Evolutionary conservation across 495 filamentous ascomycete species (phyloP).

Genomic region (Halenospora varia): DNA sequence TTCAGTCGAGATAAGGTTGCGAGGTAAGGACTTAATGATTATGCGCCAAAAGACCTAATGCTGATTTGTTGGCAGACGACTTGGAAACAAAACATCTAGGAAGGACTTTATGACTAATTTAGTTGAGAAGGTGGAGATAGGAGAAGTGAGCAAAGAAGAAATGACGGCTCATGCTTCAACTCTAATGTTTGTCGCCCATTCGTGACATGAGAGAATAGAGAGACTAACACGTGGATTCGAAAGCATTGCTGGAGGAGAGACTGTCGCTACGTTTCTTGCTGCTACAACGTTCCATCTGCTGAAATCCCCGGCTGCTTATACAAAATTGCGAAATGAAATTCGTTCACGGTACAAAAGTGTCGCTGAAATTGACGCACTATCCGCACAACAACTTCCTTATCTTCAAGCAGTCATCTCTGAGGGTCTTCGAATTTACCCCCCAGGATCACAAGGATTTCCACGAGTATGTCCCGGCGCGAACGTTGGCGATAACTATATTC

Average conservation of each 20-base stretch:
- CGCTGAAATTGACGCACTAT: too few species aligned
- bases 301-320: too few species aligned
- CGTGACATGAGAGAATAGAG: too few species aligned
- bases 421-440: conserved; percentile 61
- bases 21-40: background rate
- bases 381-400: too few species aligned
- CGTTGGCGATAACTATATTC: conserved; percentile 4
- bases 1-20: background rate
- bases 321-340: too few species aligned
- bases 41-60: background rate
- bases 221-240: too few species aligned
- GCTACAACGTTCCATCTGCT: too few species aligned
- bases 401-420: conserved; percentile 58
- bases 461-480: conserved; percentile 29
- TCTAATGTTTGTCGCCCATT: background rate
- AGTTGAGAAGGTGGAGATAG: background rate
- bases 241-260: too few species aligned
- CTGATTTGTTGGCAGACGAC: background rate
- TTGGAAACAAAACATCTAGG: background rate
- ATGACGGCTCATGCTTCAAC: background rate
- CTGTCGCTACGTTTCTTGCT: too few species aligned
- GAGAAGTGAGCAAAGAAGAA: background rate
- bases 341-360: too few species aligned
- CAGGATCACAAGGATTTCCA: conserved; percentile 54
- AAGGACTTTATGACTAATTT: background rate